Evolutionary conservation across 371 early-diverging fungal species (phyloP).

Genomic region (Entomophthora muscae): DNA sequence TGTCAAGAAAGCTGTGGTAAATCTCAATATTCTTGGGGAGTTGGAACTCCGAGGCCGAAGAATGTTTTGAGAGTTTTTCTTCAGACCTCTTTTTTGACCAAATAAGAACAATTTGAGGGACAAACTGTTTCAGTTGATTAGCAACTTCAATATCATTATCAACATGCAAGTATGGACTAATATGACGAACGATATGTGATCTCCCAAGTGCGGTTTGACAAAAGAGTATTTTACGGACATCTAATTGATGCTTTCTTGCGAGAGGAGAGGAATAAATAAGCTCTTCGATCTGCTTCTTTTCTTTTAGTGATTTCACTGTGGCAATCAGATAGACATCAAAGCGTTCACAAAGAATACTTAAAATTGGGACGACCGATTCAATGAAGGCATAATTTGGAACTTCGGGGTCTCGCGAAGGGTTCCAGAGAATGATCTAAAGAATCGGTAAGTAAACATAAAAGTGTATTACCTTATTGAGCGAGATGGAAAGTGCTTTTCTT

Average conservation of each 20-base stretch:
- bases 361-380: slow-evolving; percentile 20
- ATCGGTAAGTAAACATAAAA: not conserved
- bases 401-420: slow-evolving; percentile 31
- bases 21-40: not conserved
- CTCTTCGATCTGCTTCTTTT: slow-evolving; percentile 22
- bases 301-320: slow-evolving; percentile 21
- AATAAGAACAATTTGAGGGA: not conserved
- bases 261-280: slow-evolving; percentile 26
- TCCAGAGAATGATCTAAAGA: slow-evolving; percentile 30
- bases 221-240: slow-evolving; percentile 26
- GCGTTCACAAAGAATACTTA: slow-evolving; percentile 19
- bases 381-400: slow-evolving; percentile 32
- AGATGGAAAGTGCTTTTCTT: not conserved
- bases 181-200: slow-evolving; percentile 33
- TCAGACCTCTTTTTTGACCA: not conserved
- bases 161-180: slow-evolving; percentile 23
- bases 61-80: not conserved
- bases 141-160: slow-evolving; percentile 13
- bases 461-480: not conserved
- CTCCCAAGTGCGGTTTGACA: slow-evolving; percentile 31
- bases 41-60: not conserved
- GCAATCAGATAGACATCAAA: slow-evolving; percentile 26
- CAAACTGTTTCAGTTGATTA: not conserved
- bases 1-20: not conserved
- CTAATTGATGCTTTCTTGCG: slow-evolving; percentile 19